These are phyloP conservation scores for Penicillium fuscoglaucum DNA, from an alignment of 2,329 filamentous ascomycete species.

Conservation along the genomic window DNA sequence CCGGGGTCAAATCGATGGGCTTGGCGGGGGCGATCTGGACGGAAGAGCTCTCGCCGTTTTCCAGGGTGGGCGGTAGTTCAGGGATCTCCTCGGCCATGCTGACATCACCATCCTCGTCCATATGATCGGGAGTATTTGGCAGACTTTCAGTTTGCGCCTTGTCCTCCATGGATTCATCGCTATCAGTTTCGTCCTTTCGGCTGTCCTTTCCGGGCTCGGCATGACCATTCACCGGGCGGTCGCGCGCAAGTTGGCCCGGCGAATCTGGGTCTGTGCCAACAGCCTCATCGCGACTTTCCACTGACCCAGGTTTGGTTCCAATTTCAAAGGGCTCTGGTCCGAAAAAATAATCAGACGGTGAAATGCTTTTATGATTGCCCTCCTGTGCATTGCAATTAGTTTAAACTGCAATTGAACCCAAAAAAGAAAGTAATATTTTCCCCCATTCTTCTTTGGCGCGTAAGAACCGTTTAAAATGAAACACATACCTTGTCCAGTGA, in stretches of 20 bases:
- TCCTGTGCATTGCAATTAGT: constrained; percentile 35
- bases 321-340: constrained; percentile 44
- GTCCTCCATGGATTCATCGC: constrained; percentile 43
- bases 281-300: constrained; percentile 32
- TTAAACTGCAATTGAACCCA: background rate
- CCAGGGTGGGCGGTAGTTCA: constrained; percentile 42
- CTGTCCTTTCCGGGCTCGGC: constrained; percentile 36
- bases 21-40: constrained; percentile 52
- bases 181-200: constrained; percentile 39
- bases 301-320: constrained; percentile 31
- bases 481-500: constrained; percentile 50
- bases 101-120: constrained; percentile 49
- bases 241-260: constrained; percentile 37
- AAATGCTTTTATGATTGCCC: constrained; percentile 37
- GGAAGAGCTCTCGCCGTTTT: constrained; percentile 47
- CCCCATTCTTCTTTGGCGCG: background rate
- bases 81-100: constrained; percentile 39
- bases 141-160: constrained; percentile 38
- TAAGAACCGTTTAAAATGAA: background rate
- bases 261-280: constrained; percentile 33
- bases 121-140: constrained; percentile 16
- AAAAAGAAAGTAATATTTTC: background rate
- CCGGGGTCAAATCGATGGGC: constrained; percentile 47
- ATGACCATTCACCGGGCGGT: constrained; percentile 42
- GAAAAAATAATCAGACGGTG: constrained; percentile 49